phyloP scores from a whole-genome alignment of 2,329 filamentous ascomycete species.

The Ophiostoma montium region DNA sequence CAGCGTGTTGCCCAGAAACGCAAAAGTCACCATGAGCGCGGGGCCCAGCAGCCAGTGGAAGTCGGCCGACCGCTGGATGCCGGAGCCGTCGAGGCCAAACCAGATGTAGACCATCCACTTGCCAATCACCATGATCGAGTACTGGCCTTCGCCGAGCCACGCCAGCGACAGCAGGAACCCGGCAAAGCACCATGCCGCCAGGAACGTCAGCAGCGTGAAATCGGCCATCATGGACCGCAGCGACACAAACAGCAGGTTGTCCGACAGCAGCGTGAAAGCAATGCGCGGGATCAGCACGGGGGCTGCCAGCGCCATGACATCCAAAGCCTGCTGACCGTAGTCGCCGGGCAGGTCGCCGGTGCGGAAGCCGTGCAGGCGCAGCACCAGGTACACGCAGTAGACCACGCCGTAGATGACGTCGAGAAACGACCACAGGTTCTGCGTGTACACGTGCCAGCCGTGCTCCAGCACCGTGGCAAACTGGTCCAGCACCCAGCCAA shows the following conservation, averaged over 20 bases:
- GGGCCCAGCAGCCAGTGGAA: conserved; percentile 74
- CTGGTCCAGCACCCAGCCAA: conserved; percentile 69
- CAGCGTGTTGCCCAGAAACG: conserved; percentile 73
- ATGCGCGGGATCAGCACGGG: conserved; percentile 65
- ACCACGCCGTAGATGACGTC: conserved; percentile 66
- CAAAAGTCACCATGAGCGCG: conserved; percentile 66
- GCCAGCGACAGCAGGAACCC: conserved; percentile 68
- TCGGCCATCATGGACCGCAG: conserved; percentile 75
- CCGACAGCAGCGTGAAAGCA: conserved; percentile 70
- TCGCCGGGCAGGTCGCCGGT: conserved; percentile 26
- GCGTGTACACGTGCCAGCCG: conserved; percentile 64
- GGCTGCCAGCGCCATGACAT: conserved; percentile 66
- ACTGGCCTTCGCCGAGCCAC: conserved; percentile 57
- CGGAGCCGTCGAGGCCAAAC: conserved; percentile 69
- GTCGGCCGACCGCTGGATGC: conserved; percentile 46
- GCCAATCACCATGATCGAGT: conserved; percentile 54
- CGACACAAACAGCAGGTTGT: conserved; percentile 73
- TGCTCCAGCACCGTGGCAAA: conserved; percentile 66
- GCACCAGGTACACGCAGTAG: conserved; percentile 51
- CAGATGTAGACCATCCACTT: conserved; percentile 93
- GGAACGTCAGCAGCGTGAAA: conserved; percentile 60
- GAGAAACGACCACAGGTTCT: conserved; percentile 80
- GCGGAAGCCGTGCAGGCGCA: conserved; percentile 52
- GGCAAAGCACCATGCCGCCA: conserved; percentile 72
- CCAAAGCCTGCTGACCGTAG: conserved; percentile 52